Conservation (phyloP, 148 eudicot genomes). For the Camellia sinensis region DNA sequence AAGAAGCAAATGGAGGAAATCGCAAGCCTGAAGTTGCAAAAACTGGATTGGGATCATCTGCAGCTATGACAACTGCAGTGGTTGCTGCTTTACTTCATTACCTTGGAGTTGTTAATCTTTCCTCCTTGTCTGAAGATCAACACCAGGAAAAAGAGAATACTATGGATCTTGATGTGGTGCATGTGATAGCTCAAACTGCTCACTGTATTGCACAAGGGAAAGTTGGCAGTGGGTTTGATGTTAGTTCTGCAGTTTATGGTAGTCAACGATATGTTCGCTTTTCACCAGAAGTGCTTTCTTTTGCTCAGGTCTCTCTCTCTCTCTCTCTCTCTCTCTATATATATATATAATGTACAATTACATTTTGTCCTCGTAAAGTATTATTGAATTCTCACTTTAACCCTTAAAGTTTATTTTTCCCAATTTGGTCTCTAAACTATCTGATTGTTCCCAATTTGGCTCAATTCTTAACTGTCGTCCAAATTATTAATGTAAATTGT, state of each 20-base stretch:
- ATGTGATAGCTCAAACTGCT: conserved; percentile 35
- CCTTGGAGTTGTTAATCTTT: conserved; percentile 68
- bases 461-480: too few species aligned
- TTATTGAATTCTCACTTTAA: too few species aligned
- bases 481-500: too few species aligned
- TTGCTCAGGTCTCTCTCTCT: conserved; percentile 70
- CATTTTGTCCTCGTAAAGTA: too few species aligned
- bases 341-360: too few species aligned
- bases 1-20: conserved; percentile 46
- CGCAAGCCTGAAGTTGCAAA: conserved; percentile 97
- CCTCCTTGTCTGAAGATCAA: conserved; percentile 33
- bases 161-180: conserved; percentile 56
- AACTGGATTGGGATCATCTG: conserved; percentile 96
- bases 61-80: conserved; percentile 98
- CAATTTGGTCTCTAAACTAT: too few species aligned
- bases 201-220: conserved; percentile 98
- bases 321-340: background rate
- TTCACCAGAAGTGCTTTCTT: conserved; percentile 85
- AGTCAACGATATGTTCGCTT: conserved; percentile 93
- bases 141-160: conserved; percentile 22
- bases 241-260: conserved; percentile 95
- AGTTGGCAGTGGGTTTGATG: conserved; percentile 97
- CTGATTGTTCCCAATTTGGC: too few species aligned
- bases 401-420: too few species aligned
- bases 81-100: conserved; percentile 94